A percentile compares a stretch with the other conserved stretches of the same genome.
Conservation (phyloP, 2,329 filamentous ascomycete genomes). For the Colletotrichum navitas region DNA sequence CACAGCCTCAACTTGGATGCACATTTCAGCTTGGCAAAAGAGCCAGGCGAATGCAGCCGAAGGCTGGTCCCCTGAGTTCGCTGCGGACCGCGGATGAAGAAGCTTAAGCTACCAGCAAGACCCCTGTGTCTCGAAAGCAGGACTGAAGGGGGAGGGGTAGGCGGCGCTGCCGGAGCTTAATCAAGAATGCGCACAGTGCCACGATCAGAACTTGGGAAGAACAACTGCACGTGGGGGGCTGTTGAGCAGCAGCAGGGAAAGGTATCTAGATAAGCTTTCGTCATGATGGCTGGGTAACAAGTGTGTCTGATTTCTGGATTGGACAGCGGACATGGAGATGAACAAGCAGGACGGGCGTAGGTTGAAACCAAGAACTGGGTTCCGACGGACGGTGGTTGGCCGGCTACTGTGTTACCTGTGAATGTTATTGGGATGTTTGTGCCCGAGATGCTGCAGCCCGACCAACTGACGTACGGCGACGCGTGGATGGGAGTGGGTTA, state of each 20-base stretch:
- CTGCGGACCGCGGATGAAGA: constrained; percentile 17
- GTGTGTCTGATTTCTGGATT: constrained; percentile 16
- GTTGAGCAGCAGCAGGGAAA: background rate
- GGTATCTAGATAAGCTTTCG: constrained; percentile 12
- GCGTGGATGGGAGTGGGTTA: background rate
- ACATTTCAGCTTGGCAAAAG: constrained; percentile 2
- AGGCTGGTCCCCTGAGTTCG: background rate
- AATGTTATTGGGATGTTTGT: constrained; percentile 1
- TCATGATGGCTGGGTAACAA: constrained; percentile 18
- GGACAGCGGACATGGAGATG: background rate
- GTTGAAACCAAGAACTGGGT: constrained; percentile 16
- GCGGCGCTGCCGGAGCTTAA: constrained; percentile 6
- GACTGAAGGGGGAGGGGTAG: constrained; percentile 1
- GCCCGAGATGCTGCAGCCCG: constrained; percentile 6
- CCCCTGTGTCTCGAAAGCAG: constrained; percentile 18
- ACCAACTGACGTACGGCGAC: constrained; percentile 11
- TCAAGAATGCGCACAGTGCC: constrained; percentile 5
- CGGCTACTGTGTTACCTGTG: too few relatives aligned
- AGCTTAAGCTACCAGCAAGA: constrained; percentile 36
- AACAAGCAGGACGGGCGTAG: constrained; percentile 19
- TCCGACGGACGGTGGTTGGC: constrained; percentile 2
- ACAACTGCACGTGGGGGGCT: background rate
- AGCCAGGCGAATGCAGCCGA: constrained; percentile 23
- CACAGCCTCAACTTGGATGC: constrained; percentile 32
- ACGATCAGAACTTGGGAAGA: background rate